Evolutionary conservation across 495 filamentous ascomycete genomes (phyloP).

Genomic region (Daldinia loculata): DNA sequence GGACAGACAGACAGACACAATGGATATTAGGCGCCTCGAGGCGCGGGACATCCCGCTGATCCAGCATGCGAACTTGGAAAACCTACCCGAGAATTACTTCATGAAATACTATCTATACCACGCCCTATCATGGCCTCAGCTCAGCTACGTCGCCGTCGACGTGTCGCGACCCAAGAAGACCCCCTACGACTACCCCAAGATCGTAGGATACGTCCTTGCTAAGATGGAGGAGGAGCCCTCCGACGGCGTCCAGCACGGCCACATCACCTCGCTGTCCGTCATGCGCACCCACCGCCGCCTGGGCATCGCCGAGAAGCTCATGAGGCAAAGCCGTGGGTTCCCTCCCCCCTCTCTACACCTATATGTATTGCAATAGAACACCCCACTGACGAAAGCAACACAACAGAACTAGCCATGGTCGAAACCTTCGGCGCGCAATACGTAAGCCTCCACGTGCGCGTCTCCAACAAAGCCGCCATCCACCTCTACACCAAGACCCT

Average conservation of each 20-base stretch:
- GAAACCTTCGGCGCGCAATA: constrained; percentile 91
- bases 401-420: constrained; percentile 89
- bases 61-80: constrained; percentile 98
- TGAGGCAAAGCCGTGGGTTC: constrained; percentile 85
- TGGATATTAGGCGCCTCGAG: constrained; percentile 82
- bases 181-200: constrained; percentile 92
- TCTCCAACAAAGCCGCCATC: constrained; percentile 89
- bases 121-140: constrained; percentile 95
- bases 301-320: constrained; percentile 94
- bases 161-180: constrained; percentile 75
- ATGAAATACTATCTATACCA: constrained; percentile 99
- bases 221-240: constrained; percentile 99
- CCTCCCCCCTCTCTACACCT: too few relatives aligned
- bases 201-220: constrained; percentile 97
- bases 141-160: constrained; percentile 96
- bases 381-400: too few relatives aligned
- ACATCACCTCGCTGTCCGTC: constrained; percentile 93
- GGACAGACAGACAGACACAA: constrained; percentile 42
- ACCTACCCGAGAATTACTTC: constrained; percentile 99
- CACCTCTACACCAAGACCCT: constrained; percentile 93
- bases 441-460: constrained; percentile 93
- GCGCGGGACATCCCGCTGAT: constrained; percentile 89
- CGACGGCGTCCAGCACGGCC: constrained; percentile 91
- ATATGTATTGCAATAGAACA: too few relatives aligned
- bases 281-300: constrained; percentile 94